Evolutionary conservation across 768 basidiomycete species (phyloP), one percentile per base, ranked within the genome.

Genomic region (Pulveroboletus sp.): DNA sequence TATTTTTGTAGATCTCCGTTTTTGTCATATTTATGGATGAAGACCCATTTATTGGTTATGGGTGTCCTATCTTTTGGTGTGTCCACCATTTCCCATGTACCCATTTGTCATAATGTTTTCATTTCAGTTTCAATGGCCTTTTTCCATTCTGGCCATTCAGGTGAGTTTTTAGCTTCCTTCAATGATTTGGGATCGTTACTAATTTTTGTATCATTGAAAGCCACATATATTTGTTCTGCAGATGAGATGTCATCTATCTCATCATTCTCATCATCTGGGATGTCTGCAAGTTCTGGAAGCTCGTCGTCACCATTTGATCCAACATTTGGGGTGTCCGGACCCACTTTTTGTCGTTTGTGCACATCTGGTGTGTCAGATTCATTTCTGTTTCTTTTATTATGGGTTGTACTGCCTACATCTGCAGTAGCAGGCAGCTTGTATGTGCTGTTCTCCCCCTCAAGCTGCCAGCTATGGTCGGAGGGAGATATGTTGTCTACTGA

Each of bases 81-180:
- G 16, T 47, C 33, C 3, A 6, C 25, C 1, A 48, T 3, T 29
- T 35, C 23, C 47, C 47, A 48, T 0, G 47, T 48, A 0, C 40
- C 40, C 47, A 47, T 47, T 51, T 39, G 48, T 62, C 50, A 52
- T 60, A 66, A 61, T 25, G 38, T 45, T n/a, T 38, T 27, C n/a
- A 29, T n/a, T 17, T 45, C 35, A 9, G 35, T 29, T 27, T 37
- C 12, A 2, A 45, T 17, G 7, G 44, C 44, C 44, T 33, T 45
- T 45, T 45, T 24, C 35, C 44, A 45, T 37, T 37, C n/a, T 5
- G 44, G 29, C 34, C 43, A 44, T 10, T 44, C n/a, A n/a, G n/a
- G n/a, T n/a, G n/a, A n/a, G n/a, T n/a, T n/a, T n/a, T n/a, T n/a
- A n/a, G n/a, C n/a, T n/a, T n/a, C n/a, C n/a, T n/a, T n/a, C n/a